phyloP scores from a whole-genome alignment of 345 rosid genomes.

The Brassica nigra region DNA sequence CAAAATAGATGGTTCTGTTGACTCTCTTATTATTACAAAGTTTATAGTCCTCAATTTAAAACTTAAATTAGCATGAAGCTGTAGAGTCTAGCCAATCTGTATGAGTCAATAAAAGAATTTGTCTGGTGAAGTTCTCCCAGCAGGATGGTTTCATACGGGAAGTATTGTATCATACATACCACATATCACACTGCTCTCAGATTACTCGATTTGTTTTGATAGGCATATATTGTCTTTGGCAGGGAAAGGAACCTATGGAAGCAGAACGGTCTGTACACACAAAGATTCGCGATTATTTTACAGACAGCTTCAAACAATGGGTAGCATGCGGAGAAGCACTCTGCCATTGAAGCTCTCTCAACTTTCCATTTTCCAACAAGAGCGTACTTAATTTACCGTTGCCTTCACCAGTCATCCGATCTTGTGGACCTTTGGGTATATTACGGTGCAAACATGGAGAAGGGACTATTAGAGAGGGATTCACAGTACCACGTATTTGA shows the following conservation, averaged over 20 bases:
- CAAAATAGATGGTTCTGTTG: neutral
- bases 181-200: neutral
- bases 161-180: neutral
- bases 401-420: neutral
- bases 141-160: neutral
- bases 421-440: conserved; percentile 8
- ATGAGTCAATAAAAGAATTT: neutral
- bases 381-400: neutral
- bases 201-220: neutral
- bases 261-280: neutral
- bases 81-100: neutral
- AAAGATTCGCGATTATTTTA: conserved; percentile 57
- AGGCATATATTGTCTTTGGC: conserved; percentile 11
- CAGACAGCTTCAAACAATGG: conserved; percentile 84
- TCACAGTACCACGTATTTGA: conserved; percentile 11
- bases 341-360: conserved; percentile 53
- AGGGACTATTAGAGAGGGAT: conserved; percentile 14
- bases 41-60: neutral
- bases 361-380: conserved; percentile 18
- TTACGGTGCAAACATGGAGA: conserved; percentile 21
- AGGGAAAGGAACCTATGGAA: conserved; percentile 65
- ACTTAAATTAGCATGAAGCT: neutral
- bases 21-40: neutral
- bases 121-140: neutral
- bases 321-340: conserved; percentile 74